Base-by-base conservation (phyloP, 805 yeast genomes). In the Cyberlindnera sargentensis region DNA sequence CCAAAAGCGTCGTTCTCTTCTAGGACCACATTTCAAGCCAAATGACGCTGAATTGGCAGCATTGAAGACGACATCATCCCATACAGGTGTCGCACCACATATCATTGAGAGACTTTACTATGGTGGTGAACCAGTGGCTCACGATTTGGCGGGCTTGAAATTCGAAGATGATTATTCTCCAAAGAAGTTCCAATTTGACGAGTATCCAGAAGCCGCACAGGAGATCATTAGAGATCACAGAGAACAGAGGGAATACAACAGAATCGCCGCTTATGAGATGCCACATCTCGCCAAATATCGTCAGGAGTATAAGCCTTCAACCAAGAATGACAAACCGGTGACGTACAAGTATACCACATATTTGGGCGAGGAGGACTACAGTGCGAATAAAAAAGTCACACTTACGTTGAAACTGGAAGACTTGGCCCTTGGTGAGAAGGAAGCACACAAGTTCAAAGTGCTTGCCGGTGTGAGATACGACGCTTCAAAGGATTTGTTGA, bases 251-350 rank as follows among this genome's bases (percentile, higher is more conserved):
- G 78, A 84, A 50, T 79, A 82, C 56, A 82, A 82, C 57, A 75
- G 97, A 55, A 71, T 87, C 36, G 87, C 95, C 8, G 96, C 97
- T 0, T 91, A 83, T 65, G 98, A 91, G 61, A 74, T 91, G 71
- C 99, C 99, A 6, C 74, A 79, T 44, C 71, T 93, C 50, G 80
- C 82, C 35, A 80, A 87, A 62, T 84, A 73, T 60, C 82, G 91
- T 53, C 79, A 83, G 63, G 73, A 71, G 47, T 90, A 85, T 67
- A 61, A 57, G 31, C 82, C 82, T 23, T 69, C 20, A 15, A 15
- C 20, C 20, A n/a, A 70, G 10, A 51, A 70, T 5, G 51, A 53
- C 8, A 58, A 56, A 15, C 88, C 89, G 5, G 67, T 89, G 34
- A 68, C 70, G 33, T 84, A 84, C 57, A 77, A 80, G 52, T 90